Conservation (phyloP, 495 filamentous ascomycete genomes). For the Penicillium tannophilum region DNA sequence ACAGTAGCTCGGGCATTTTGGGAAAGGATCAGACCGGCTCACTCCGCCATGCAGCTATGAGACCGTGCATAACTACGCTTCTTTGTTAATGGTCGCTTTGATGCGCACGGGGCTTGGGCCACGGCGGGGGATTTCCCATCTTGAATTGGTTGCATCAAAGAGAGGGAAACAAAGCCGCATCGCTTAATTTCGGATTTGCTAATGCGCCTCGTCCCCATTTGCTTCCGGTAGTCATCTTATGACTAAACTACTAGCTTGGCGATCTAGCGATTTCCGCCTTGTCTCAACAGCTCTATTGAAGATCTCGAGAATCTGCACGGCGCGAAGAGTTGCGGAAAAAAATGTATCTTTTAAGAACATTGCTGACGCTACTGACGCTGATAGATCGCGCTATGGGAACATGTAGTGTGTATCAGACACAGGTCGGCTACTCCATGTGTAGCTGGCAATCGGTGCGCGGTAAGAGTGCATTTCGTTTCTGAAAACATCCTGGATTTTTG, state of each 20-base stretch:
- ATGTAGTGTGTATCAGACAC: conserved; percentile 26
- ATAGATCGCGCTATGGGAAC: conserved; percentile 11
- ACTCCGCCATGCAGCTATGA: not conserved
- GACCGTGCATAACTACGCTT: conserved; percentile 1
- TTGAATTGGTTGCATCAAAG: not conserved
- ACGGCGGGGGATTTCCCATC: too few relatives aligned
- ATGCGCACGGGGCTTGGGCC: not conserved
- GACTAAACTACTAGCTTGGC: not conserved
- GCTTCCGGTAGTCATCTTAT: not conserved
- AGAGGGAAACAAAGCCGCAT: not conserved
- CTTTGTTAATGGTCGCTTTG: conserved; percentile 1
- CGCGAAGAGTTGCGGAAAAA: not conserved
- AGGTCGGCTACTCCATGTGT: conserved; percentile 58
- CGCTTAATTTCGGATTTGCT: too few relatives aligned
- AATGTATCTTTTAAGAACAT: not conserved
- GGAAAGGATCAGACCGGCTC: too few relatives aligned
- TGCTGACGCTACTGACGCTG: conserved; percentile 22
- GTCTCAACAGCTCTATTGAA: not conserved
- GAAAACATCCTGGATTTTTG: not conserved
- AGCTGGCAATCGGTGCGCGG: conserved; percentile 57
- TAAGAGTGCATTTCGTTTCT: conserved; percentile 8
- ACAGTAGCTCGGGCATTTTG: too few relatives aligned
- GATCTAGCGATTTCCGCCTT: not conserved
- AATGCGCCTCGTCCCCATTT: not conserved
- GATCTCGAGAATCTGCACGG: not conserved